Percentiles rank a stretch among this genome's conserved stretches.
phyloP scores from a whole-genome alignment of 306 rosid genomes.

The Lithocarpus polystachyus region DNA sequence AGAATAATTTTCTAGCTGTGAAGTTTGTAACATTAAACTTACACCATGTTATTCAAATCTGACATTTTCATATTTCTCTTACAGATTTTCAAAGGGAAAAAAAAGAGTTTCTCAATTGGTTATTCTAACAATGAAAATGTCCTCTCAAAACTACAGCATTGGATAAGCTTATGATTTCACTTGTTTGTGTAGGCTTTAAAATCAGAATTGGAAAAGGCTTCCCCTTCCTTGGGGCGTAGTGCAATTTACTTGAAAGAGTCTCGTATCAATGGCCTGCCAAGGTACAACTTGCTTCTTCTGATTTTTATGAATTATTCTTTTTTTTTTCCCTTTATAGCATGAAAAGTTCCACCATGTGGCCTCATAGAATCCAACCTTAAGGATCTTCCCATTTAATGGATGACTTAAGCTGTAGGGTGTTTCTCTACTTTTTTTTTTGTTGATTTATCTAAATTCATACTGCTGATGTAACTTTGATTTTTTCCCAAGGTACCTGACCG shows the following conservation, averaged over 20 bases:
- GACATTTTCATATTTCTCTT: not conserved
- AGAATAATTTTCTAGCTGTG: not conserved
- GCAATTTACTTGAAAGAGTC: slow-evolving; percentile 86
- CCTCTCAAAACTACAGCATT: not conserved
- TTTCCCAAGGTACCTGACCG: slow-evolving; percentile 72
- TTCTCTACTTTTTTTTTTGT: slow-evolving; percentile 8
- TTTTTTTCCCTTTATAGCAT: not conserved
- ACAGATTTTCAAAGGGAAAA: not conserved
- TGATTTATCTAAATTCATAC: slow-evolving; percentile 8
- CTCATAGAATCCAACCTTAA: not conserved
- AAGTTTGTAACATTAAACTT: not conserved
- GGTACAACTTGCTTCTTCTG: slow-evolving; percentile 38
- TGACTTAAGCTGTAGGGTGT: not conserved
- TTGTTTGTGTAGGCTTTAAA: slow-evolving; percentile 69
- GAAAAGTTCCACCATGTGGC: slow-evolving; percentile 1
- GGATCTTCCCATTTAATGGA: not conserved
- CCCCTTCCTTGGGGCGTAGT: slow-evolving; percentile 88
- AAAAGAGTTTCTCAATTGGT: not conserved
- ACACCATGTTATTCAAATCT: not conserved
- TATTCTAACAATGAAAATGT: slow-evolving; percentile 9
- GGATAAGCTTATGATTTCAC: slow-evolving; percentile 11
- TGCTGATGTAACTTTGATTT: slow-evolving; percentile 2
- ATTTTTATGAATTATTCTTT: slow-evolving; percentile 2
- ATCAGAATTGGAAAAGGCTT: slow-evolving; percentile 94
- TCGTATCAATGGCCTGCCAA: slow-evolving; percentile 86